Evolutionary conservation across 345 rosid genomes (phyloP).

Genomic region (Isatis tinctoria): DNA sequence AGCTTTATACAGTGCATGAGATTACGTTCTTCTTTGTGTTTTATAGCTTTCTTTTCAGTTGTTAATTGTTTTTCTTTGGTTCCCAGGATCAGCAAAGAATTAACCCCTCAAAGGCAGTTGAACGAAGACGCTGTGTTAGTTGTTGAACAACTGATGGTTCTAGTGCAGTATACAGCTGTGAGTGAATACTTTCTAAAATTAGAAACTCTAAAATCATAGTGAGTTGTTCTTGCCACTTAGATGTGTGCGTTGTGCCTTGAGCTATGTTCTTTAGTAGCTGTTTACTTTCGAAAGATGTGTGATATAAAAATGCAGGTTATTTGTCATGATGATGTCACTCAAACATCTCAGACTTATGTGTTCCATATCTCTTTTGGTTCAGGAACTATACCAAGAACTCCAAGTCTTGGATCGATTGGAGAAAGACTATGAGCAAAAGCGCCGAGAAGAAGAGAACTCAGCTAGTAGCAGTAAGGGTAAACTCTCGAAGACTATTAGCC

Average conservation of each 20-base stretch:
- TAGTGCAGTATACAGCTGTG: slow-evolving; percentile 85
- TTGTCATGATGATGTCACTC: neutral
- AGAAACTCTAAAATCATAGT: neutral
- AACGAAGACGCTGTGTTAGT: slow-evolving; percentile 60
- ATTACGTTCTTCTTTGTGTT: slow-evolving; percentile 1
- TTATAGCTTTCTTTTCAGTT: neutral
- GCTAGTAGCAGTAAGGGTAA: slow-evolving; percentile 51
- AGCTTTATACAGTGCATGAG: neutral
- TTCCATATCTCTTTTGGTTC: slow-evolving; percentile 5
- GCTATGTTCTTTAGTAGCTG: slow-evolving; percentile 1
- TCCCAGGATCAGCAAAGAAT: slow-evolving; percentile 61
- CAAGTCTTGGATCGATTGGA: slow-evolving; percentile 76
- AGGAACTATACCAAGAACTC: slow-evolving; percentile 80
- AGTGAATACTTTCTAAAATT: slow-evolving; percentile 28
- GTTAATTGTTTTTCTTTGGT: slow-evolving; percentile 8
- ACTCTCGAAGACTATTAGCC: neutral
- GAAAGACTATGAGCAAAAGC: slow-evolving; percentile 75
- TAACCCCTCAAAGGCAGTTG: slow-evolving; percentile 63
- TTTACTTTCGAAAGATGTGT: neutral
- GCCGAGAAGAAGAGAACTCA: slow-evolving; percentile 59
- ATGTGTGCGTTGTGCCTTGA: slow-evolving; percentile 2
- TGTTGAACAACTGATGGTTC: slow-evolving; percentile 58
- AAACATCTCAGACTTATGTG: neutral
- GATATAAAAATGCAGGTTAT: slow-evolving; percentile 3
- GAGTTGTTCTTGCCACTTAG: neutral